Conservation (phyloP, 441 rosid genomes). For the Populus hybrid region DNA sequence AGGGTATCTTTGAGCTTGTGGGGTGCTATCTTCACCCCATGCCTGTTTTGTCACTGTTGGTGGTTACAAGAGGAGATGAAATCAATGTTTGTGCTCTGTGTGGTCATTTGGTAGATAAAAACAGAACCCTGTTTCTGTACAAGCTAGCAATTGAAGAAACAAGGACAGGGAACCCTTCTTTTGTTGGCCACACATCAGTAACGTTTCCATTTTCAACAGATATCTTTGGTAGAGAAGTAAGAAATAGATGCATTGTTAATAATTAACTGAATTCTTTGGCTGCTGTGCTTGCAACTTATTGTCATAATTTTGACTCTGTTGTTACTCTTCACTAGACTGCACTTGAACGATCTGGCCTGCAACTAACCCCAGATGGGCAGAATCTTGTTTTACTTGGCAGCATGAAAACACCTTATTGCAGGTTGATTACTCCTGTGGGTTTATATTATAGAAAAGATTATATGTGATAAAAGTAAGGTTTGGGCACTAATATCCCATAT, state of each 20-base stretch:
- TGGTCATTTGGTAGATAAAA: conserved; percentile 42
- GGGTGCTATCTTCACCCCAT: conserved; percentile 80
- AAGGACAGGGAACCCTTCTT: conserved; percentile 61
- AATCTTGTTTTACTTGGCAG: conserved; percentile 59
- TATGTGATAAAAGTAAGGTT: conserved; percentile 4
- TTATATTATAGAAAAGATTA: conserved; percentile 11
- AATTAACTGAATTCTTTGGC: conserved; percentile 6
- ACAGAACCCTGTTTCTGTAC: conserved; percentile 62
- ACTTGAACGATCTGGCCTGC: conserved; percentile 55
- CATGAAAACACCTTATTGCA: conserved; percentile 78
- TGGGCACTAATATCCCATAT: conserved; percentile 17
- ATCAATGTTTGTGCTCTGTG: conserved; percentile 60
- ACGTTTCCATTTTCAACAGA: conserved; percentile 44
- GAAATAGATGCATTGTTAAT: conserved; percentile 11
- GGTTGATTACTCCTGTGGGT: conserved; percentile 40
- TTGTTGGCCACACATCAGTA: conserved; percentile 61
- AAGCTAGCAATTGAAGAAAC: conserved; percentile 50
- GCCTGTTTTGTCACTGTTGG: conserved; percentile 56
- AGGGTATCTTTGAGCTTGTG: conserved; percentile 43
- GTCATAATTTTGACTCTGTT: conserved; percentile 13
- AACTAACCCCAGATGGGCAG: conserved; percentile 72
- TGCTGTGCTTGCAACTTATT: conserved; percentile 12
- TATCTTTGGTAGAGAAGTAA: conserved; percentile 47
- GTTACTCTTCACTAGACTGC: conserved; percentile 40
- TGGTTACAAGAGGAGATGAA: conserved; percentile 50